Evolutionary conservation across 2,329 filamentous ascomycete genomes (phyloP), one percentile per base, ranked within the genome.

Genomic region (Calycina herbarum): DNA sequence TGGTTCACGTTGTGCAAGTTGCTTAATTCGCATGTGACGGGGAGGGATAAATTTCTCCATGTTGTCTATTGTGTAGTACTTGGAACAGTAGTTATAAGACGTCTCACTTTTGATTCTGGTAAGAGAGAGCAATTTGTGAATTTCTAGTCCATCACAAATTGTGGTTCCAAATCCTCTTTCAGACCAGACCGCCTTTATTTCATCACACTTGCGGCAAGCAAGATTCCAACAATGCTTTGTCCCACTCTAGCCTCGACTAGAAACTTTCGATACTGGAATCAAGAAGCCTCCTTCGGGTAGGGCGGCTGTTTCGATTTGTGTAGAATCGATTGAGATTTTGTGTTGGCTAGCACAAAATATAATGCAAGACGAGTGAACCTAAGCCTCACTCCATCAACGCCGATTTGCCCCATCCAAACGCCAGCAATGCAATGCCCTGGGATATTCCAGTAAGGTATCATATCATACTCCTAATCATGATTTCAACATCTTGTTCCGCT

Each of bases 401-500:
- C 68, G 42, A 59, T 60, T 64, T 59, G 60, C 40, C 63, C 59
- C 57, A 38, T 59, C 57, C 59, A 63, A 64, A 68, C 64, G 65
- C 70, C 45, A 58, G 56, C 35, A 54, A 66, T 68, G 61, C 59
- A 48, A 20, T 48, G 17, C 59, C 40, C 56, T 20, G 59, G 17
- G 5, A 64, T 38, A 13, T 13, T 17, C 29, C 10, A 20, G 15
- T 51, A 17, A 29, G 54, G 45, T 38, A 13, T 31, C 35, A 38
- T 38, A 38, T 38, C 35, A 38, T 8, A 38, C 35, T 38, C 3
- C 7, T 3, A 8, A 8, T 85, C 81, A 89, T 67, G 87, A 89
- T 77, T 89, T 89, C 74, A 90, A 76, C 77, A 93, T 80, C 82
- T 94, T 95, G 80, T 94, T 99, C 76, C 95, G 88, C 89, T 98